These are phyloP conservation scores for Wickerhamiella pararugosa DNA, from an alignment of 1,139 yeast species.

Conservation along the genomic window DNA sequence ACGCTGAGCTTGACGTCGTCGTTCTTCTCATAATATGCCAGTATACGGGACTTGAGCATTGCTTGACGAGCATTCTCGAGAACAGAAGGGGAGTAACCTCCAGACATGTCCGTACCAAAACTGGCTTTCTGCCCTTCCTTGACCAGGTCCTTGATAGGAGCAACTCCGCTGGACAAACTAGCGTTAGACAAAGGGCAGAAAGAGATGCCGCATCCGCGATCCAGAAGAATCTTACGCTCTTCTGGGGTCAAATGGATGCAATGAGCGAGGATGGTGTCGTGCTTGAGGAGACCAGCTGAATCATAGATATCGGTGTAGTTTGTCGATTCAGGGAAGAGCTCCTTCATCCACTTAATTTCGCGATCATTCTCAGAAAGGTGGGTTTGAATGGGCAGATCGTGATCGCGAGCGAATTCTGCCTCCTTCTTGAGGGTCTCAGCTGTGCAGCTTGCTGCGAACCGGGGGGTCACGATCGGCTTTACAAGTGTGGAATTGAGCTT, in stretches of 20 bases:
- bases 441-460: slow-evolving; percentile 88
- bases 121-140: slow-evolving; percentile 59
- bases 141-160: slow-evolving; percentile 60
- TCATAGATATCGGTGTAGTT: slow-evolving; percentile 70
- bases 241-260: slow-evolving; percentile 58
- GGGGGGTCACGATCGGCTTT: slow-evolving; percentile 71
- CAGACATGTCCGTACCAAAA: slow-evolving; percentile 85
- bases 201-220: slow-evolving; percentile 53
- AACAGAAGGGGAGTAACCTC: slow-evolving; percentile 76
- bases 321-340: slow-evolving; percentile 54
- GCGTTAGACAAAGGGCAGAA: slow-evolving; percentile 94
- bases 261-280: slow-evolving; percentile 73
- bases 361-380: slow-evolving; percentile 68
- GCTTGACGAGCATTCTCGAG: slow-evolving; percentile 66
- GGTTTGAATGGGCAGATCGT: slow-evolving; percentile 64
- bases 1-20: slow-evolving; percentile 42
- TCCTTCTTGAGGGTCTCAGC: slow-evolving; percentile 44
- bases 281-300: slow-evolving; percentile 40
- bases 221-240: slow-evolving; percentile 45
- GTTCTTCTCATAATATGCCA: slow-evolving; percentile 43
- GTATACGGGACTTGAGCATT: slow-evolving; percentile 67
- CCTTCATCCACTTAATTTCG: slow-evolving; percentile 64
- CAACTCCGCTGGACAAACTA: slow-evolving; percentile 80
- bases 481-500: slow-evolving; percentile 35
- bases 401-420: slow-evolving; percentile 39